Percentiles rank a stretch among this genome's conserved stretches.
These are phyloP conservation scores for Globisporangium lucens DNA, from an alignment of 352 stramenopile genomes.

Conservation along the genomic window DNA sequence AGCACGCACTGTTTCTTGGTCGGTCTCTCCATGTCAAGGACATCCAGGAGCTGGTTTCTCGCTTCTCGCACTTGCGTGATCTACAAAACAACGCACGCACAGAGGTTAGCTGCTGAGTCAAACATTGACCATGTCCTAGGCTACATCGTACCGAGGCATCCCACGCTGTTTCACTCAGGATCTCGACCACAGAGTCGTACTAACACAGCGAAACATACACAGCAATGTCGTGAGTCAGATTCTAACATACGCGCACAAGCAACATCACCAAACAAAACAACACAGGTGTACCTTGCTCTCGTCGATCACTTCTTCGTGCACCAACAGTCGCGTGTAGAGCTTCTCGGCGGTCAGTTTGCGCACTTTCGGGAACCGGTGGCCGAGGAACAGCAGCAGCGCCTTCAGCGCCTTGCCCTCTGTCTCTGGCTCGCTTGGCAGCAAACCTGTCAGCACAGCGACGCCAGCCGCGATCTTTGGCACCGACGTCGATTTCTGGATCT, in stretches of 20 bases:
- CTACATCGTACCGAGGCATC: constrained; percentile 52
- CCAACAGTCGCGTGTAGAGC: constrained; percentile 76
- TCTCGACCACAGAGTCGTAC: constrained; percentile 72
- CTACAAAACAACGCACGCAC: constrained; percentile 19
- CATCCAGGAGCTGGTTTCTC: constrained; percentile 57
- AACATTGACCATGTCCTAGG: too few relatives aligned
- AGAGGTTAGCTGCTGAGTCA: background rate
- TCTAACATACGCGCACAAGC: background rate
- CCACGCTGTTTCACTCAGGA: constrained; percentile 79
- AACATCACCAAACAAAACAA: background rate
- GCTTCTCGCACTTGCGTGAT: constrained; percentile 47
- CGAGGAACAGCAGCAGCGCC: constrained; percentile 72
- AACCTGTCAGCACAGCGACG: constrained; percentile 64
- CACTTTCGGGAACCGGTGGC: constrained; percentile 84
- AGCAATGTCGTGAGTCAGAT: background rate
- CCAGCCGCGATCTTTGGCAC: constrained; percentile 69
- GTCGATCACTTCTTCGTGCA: constrained; percentile 70
- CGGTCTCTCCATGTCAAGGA: constrained; percentile 60
- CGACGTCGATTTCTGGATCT: constrained; percentile 59
- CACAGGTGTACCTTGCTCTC: constrained; percentile 50
- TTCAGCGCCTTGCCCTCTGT: constrained; percentile 59
- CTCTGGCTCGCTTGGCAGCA: constrained; percentile 60
- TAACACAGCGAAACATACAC: constrained; percentile 19
- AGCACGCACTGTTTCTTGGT: constrained; percentile 54
- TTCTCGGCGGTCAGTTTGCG: constrained; percentile 80